Evolutionary conservation across 805 yeast genomes (phyloP).

Genomic region (Grigorovia humatica): DNA sequence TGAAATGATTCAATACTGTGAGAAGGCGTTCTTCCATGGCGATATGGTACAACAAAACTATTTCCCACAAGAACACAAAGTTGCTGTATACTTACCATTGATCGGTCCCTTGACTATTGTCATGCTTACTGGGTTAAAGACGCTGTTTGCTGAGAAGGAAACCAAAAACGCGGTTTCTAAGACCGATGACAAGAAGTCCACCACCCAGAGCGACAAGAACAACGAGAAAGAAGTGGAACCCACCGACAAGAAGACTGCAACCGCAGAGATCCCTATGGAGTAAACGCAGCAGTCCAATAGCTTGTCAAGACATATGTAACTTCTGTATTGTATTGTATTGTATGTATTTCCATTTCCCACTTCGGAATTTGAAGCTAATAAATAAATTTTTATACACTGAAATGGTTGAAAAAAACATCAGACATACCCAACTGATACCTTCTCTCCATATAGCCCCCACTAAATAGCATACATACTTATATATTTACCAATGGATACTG

Average conservation of each 20-base stretch:
- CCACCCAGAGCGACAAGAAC: neutral
- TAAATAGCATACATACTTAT: neutral
- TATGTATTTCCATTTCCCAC: no score
- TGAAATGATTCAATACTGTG: conserved; percentile 27
- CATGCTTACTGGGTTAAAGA: conserved; percentile 39
- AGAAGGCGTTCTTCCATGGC: conserved; percentile 79
- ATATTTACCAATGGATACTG: conserved; percentile 8
- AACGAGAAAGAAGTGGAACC: neutral
- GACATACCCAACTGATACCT: no score
- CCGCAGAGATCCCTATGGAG: no score
- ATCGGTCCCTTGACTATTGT: conserved; percentile 79
- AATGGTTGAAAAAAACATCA: no score
- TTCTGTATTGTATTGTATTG: no score
- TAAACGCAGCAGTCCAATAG: no score
- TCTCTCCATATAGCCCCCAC: no score
- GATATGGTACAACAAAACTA: conserved; percentile 93
- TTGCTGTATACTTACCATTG: conserved; percentile 87
- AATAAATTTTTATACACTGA: no score
- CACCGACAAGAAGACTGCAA: no score
- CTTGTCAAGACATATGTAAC: no score
- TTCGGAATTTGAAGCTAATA: no score
- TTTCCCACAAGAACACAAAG: conserved; percentile 90
- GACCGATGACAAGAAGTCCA: neutral
- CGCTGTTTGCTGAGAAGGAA: conserved; percentile 32
- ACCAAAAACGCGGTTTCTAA: neutral